Conservation (phyloP, 352 stramenopile species). For the Globisporangium yorkense region DNA sequence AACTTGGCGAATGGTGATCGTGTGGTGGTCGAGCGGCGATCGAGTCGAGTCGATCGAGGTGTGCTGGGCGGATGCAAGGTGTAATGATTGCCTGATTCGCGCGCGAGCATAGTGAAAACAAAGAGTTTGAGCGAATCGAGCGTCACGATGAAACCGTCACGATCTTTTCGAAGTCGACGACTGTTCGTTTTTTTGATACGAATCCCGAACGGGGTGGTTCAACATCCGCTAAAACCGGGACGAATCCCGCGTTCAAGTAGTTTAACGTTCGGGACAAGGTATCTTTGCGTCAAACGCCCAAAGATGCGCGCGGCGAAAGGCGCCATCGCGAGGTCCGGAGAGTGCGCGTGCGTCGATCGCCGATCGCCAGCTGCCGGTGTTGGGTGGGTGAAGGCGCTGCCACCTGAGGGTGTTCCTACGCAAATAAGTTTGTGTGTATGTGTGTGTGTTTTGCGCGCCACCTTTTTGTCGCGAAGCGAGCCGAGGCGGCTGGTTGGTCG, state of each 20-base stretch:
- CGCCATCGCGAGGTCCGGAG: background rate
- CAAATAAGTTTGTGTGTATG: conserved; percentile 10
- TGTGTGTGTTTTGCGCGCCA: background rate
- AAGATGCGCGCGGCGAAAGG: background rate
- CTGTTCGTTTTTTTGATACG: conserved; percentile 5
- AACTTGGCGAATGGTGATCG: conserved; percentile 18
- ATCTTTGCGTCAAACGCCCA: background rate
- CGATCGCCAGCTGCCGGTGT: background rate
- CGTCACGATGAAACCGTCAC: no score
- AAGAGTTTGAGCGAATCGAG: background rate
- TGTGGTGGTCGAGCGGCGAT: background rate
- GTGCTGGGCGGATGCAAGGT: background rate
- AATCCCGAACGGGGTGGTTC: background rate
- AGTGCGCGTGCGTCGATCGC: background rate
- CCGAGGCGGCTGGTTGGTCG: background rate
- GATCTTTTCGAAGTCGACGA: background rate
- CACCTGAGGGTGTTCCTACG: background rate
- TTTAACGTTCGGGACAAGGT: background rate
- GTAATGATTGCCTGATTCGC: background rate
- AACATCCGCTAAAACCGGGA: background rate
- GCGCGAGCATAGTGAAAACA: background rate
- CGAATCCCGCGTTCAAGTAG: background rate
- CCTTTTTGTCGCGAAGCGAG: background rate
- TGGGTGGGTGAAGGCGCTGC: background rate
- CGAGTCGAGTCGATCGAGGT: background rate